Percentiles rank a stretch among this genome's conserved stretches.
Conservation (phyloP, 2,329 filamentous ascomycete species). For the Fusarium goolgardi region DNA sequence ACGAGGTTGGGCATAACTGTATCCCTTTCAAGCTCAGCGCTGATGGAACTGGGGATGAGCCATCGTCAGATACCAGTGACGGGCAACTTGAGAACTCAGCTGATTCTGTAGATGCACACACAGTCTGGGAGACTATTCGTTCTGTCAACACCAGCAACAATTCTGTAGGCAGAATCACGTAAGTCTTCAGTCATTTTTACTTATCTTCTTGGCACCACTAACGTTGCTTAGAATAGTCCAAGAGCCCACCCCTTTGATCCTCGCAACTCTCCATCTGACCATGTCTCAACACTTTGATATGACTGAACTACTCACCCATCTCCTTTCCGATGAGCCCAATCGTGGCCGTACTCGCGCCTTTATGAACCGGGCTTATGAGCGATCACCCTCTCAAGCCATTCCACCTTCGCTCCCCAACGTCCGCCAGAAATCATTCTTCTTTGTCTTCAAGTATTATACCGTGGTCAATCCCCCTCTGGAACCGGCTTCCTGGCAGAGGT, state of each 20-base stretch:
- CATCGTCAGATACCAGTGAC: slow-evolving; percentile 40
- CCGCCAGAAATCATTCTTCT: slow-evolving; percentile 68
- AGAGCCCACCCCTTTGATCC: slow-evolving; percentile 69
- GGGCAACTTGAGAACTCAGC: slow-evolving; percentile 44
- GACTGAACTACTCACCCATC: slow-evolving; percentile 67
- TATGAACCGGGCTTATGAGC: slow-evolving; percentile 62
- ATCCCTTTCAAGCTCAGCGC: slow-evolving; percentile 50
- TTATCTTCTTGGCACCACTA: background rate
- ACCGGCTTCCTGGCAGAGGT: slow-evolving; percentile 70
- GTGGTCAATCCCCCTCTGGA: slow-evolving; percentile 66
- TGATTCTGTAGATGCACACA: slow-evolving; percentile 54
- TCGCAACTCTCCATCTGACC: slow-evolving; percentile 69
- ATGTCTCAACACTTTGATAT: slow-evolving; percentile 70
- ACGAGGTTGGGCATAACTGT: slow-evolving; percentile 64
- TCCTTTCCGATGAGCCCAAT: slow-evolving; percentile 62
- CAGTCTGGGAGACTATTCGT: slow-evolving; percentile 57
- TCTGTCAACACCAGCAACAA: slow-evolving; percentile 53
- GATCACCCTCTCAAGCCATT: slow-evolving; percentile 25
- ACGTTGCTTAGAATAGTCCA: slow-evolving; percentile 61
- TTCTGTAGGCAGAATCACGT: slow-evolving; percentile 67
- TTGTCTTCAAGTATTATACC: slow-evolving; percentile 74
- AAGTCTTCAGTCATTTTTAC: slow-evolving; percentile 49
- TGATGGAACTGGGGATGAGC: slow-evolving; percentile 45
- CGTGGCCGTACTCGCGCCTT: slow-evolving; percentile 59
- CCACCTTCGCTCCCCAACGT: slow-evolving; percentile 50